Percentiles rank a stretch among this genome's conserved stretches.
Evolutionary conservation across 306 rosid genomes (phyloP).

Genomic region (Quercus wislizeni): DNA sequence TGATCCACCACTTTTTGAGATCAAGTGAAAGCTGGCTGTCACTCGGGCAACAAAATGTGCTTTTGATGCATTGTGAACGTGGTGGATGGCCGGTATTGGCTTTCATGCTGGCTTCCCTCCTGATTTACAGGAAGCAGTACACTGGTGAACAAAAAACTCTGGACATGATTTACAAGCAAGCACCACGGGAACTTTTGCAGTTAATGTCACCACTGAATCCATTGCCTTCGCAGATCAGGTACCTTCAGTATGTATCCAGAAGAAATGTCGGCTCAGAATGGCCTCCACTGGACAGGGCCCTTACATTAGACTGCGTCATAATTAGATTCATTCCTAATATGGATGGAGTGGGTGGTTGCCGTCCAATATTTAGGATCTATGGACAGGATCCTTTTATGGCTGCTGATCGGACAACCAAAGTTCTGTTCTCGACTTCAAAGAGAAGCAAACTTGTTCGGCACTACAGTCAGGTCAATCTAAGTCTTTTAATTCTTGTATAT

Average conservation of each 20-base stretch:
- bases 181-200: conserved; percentile 86
- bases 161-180: conserved; percentile 93
- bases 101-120: conserved; percentile 87
- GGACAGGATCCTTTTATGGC: conserved; percentile 95
- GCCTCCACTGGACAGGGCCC: conserved; percentile 95
- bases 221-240: conserved; percentile 87
- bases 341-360: conserved; percentile 87
- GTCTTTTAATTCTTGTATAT: conserved; percentile 17
- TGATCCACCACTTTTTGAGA: conserved; percentile 89
- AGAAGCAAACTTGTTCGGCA: conserved; percentile 74
- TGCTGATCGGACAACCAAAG: conserved; percentile 79
- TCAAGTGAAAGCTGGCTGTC: conserved; percentile 96
- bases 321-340: conserved; percentile 72
- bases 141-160: conserved; percentile 86
- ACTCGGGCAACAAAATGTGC: conserved; percentile 73
- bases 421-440: conserved; percentile 90
- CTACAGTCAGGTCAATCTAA: conserved; percentile 74
- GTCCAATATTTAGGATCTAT: conserved; percentile 92
- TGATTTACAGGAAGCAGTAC: conserved; percentile 81
- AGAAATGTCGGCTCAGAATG: conserved; percentile 88
- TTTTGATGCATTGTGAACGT: conserved; percentile 92
- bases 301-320: conserved; percentile 81
- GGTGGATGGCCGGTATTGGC: conserved; percentile 97
- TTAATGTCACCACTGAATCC: conserved; percentile 93
- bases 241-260: conserved; percentile 91